phyloP scores from a whole-genome alignment of 2,329 filamentous ascomycete species.

The Arthrinium phaeospermum region DNA sequence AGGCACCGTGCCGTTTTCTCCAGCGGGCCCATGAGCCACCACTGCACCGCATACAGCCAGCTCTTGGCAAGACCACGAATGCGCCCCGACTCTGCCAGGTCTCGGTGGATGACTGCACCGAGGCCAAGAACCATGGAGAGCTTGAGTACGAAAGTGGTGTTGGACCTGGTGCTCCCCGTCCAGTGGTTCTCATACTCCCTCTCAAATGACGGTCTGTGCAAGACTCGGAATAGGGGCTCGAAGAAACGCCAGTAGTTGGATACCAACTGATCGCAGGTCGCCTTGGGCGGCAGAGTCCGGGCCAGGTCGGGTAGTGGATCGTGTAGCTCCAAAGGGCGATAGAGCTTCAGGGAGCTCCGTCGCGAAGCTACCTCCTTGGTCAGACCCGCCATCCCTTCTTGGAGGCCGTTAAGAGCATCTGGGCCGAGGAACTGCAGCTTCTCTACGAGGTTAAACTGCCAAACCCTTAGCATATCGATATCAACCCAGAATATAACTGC shows the following conservation, averaged over 20 bases:
- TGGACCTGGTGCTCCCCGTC: background rate
- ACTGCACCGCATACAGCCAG: slow-evolving; percentile 37
- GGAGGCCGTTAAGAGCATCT: background rate
- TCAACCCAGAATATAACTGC: background rate
- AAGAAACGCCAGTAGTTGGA: slow-evolving; percentile 20
- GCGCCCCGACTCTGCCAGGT: slow-evolving; percentile 25
- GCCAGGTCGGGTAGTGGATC: slow-evolving; percentile 18
- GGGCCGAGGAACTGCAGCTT: slow-evolving; percentile 3
- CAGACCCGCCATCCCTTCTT: background rate
- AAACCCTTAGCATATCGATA: background rate
- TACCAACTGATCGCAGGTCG: slow-evolving; percentile 13
- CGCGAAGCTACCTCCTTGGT: slow-evolving; percentile 1
- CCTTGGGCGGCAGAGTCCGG: slow-evolving; percentile 2
- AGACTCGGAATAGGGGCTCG: slow-evolving; percentile 22
- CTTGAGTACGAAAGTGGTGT: slow-evolving; percentile 28
- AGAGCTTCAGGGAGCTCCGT: background rate
- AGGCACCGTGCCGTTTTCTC: slow-evolving; percentile 33
- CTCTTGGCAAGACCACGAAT: slow-evolving; percentile 33
- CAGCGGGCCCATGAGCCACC: slow-evolving; percentile 36
- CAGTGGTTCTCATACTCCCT: slow-evolving; percentile 17
- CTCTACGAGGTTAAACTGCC: slow-evolving; percentile 7
- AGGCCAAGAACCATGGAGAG: slow-evolving; percentile 34
- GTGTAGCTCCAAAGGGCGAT: background rate
- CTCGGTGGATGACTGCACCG: slow-evolving; percentile 31
- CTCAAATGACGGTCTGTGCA: slow-evolving; percentile 12